phyloP scores from a whole-genome alignment of 306 rosid species.

The Cajanus cajan region DNA sequence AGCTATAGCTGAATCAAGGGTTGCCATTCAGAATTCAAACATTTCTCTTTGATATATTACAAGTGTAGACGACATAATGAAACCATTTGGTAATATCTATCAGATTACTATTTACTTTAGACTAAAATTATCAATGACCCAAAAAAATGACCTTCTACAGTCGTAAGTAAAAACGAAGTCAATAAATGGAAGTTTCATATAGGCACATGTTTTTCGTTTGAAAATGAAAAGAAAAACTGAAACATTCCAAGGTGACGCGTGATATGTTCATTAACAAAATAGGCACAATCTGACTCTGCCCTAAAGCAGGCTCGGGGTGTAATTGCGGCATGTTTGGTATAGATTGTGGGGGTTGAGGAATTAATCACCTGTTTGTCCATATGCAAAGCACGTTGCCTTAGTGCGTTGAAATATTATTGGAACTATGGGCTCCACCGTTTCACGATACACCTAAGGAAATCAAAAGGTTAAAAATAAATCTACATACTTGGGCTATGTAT shows the following conservation, averaged over 20 bases:
- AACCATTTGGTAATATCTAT: neutral
- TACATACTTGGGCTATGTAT: constrained; percentile 1
- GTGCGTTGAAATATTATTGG: constrained; percentile 91
- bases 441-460: constrained; percentile 64
- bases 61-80: neutral
- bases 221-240: neutral
- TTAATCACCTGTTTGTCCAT: constrained; percentile 86
- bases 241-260: neutral
- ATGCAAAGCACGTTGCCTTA: constrained; percentile 94
- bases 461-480: constrained; percentile 15
- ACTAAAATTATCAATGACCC: neutral
- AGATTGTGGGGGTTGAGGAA: neutral
- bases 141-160: neutral
- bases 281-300: neutral
- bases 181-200: neutral
- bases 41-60: neutral
- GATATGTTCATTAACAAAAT: constrained; percentile 17
- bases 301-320: constrained; percentile 13
- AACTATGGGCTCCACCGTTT: constrained; percentile 95
- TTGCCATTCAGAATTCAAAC: constrained; percentile 13
- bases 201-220: neutral
- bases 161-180: constrained; percentile 11
- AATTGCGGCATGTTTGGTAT: neutral
- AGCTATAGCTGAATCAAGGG: neutral
- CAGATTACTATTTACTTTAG: neutral